These are phyloP conservation scores for Passiflora organensis DNA, from an alignment of 345 rosid genomes.

Conservation along the genomic window DNA sequence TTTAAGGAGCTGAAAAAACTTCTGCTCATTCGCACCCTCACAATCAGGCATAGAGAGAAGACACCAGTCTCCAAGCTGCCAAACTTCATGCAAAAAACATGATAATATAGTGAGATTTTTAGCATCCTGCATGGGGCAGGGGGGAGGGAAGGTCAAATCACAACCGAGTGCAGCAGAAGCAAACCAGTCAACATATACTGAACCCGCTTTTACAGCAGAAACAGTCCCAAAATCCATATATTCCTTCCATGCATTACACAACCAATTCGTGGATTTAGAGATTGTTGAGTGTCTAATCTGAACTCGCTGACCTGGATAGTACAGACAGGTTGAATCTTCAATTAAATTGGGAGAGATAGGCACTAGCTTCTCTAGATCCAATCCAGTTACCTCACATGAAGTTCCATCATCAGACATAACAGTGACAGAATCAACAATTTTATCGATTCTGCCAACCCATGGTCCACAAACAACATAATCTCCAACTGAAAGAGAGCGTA, in stretches of 20 bases:
- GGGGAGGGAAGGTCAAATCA: conserved; percentile 37
- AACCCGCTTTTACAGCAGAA: conserved; percentile 52
- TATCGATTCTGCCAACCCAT: conserved; percentile 75
- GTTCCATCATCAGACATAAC: conserved; percentile 72
- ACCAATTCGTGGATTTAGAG: conserved; percentile 62
- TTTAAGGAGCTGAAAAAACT: conserved; percentile 17
- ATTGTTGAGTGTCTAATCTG: conserved; percentile 39
- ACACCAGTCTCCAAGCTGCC: conserved; percentile 99
- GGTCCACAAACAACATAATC: conserved; percentile 71
- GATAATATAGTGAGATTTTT: conserved; percentile 55
- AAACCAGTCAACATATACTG: conserved; percentile 77
- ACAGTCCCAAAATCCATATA: conserved; percentile 65
- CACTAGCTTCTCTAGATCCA: conserved; percentile 51
- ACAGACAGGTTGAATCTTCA: conserved; percentile 63
- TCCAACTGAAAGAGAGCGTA: conserved; percentile 56
- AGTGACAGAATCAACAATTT: conserved; percentile 58
- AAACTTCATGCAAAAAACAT: conserved; percentile 60
- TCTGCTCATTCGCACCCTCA: conserved; percentile 21
- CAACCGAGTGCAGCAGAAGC: conserved; percentile 41
- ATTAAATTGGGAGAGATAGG: conserved; percentile 53
- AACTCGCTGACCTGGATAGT: conserved; percentile 88
- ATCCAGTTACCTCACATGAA: conserved; percentile 49
- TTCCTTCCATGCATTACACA: conserved; percentile 69
- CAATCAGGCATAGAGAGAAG: conserved; percentile 40
- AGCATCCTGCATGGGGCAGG: conserved; percentile 48